Evolutionary conservation across 2,329 filamentous ascomycete species (phyloP), one percentile per base, ranked within the genome.

Genomic region (Cladophialophora exuberans): DNA sequence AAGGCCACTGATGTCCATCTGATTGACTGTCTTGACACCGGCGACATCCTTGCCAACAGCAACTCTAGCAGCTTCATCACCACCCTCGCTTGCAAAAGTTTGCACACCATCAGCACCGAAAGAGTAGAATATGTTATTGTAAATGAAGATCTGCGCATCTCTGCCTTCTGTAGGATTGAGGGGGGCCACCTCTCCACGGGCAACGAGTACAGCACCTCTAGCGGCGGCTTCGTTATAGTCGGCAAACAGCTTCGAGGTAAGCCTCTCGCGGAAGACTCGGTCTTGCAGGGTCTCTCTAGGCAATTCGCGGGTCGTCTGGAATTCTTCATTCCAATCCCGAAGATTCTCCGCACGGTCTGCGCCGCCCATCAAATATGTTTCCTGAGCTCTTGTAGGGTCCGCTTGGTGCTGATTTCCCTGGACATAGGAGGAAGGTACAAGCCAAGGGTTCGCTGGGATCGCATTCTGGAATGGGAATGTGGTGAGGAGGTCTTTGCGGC

Each of bases 61-160:
- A 54, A 97, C 90, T 56, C 93, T 85, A 11, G 94, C 94, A 62
- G 94, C 94, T 75, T 99, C 94, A 63, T 99, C 93, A 17, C 94
- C 94, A 63, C 94, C 94, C 75, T 99, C 94, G 2, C 88, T 92
- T 9, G 91, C 92, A 72, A 99, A 99, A 13, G 94, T 99, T 38
- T 94, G 93, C 41, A 97, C 94, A 48, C 94, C 95, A 71, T 99
- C 94, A 39, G 94, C 93, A 60, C 94, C 94, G 65, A 97, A 97
- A 0, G 94, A 97, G 79, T 96, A 99, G 79, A 99, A 99, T 64
- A 99, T 91, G 74, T 99, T 99, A 80, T 97, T 97, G 79, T 97
- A 97, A 20, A 99, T 93, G 67, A 96, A 99, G 62, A 99, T 99
- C 72, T 99, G 94, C 3, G 94, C 94, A 71, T 99, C 93, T 63